Evolutionary conservation across 768 basidiomycete species (phyloP).

Genomic region (Amanita muscaria): DNA sequence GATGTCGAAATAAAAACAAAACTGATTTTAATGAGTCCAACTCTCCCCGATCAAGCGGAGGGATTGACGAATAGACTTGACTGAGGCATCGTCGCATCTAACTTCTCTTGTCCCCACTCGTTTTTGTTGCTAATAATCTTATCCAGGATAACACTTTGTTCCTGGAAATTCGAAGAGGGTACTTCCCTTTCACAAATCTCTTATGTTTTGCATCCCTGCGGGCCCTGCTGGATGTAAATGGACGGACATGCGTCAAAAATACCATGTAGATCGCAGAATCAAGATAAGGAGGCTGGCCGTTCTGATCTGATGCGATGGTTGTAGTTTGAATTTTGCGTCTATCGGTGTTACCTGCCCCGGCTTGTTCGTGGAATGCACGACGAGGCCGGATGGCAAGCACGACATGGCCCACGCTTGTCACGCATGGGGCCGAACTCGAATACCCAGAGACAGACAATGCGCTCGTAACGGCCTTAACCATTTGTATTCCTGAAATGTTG

Average conservation of each 20-base stretch:
- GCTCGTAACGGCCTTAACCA: too few species aligned
- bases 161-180: too few species aligned
- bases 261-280: slow-evolving; percentile 2
- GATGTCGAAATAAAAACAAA: slow-evolving; percentile 29
- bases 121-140: slow-evolving; percentile 3
- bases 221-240: neutral
- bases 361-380: neutral
- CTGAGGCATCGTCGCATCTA: slow-evolving; percentile 16
- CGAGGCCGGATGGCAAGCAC: neutral
- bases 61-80: slow-evolving; percentile 27
- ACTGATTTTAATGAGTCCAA: slow-evolving; percentile 49
- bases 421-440: too few species aligned
- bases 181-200: neutral
- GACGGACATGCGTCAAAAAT: neutral
- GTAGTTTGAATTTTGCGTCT: slow-evolving; percentile 4
- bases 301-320: slow-evolving; percentile 8
- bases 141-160: too few species aligned
- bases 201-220: neutral
- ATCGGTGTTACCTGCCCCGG: slow-evolving; percentile 1
- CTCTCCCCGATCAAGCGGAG: slow-evolving; percentile 17
- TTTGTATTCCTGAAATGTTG: too few species aligned
- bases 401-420: neutral
- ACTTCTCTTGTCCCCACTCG: slow-evolving; percentile 6
- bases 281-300: neutral
- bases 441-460: too few species aligned